These are phyloP conservation scores for Phytophthora sp. DNA, from an alignment of 352 stramenopile genomes.

Conservation along the genomic window DNA sequence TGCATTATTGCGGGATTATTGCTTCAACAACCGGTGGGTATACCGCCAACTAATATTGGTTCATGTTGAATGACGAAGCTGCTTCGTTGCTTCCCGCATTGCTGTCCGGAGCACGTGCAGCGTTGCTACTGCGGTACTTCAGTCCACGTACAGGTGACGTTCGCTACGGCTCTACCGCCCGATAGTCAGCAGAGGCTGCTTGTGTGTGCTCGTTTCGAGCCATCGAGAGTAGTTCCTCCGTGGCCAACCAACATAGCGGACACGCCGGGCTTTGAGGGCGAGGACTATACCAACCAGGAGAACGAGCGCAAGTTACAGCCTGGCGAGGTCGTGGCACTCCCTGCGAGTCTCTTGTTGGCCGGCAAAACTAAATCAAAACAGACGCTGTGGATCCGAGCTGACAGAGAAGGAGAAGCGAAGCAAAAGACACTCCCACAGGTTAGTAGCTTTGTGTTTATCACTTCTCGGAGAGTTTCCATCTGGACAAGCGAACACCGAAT, in stretches of 20 bases:
- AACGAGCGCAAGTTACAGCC: constrained; percentile 28
- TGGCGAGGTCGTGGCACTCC: constrained; percentile 26
- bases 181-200: constrained; percentile 28
- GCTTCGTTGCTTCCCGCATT: constrained; percentile 55
- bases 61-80: constrained; percentile 25
- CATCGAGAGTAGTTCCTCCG: constrained; percentile 21
- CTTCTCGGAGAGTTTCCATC: background rate
- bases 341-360: constrained; percentile 11
- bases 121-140: constrained; percentile 55
- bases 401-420: constrained; percentile 46
- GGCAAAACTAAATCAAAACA: constrained; percentile 18
- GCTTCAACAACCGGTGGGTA: too few species aligned
- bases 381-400: constrained; percentile 43
- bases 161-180: constrained; percentile 13
- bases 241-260: constrained; percentile 13
- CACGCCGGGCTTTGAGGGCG: background rate
- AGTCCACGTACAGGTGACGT: constrained; percentile 43
- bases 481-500: too few species aligned
- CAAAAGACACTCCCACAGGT: constrained; percentile 2
- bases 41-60: too few species aligned
- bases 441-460: background rate
- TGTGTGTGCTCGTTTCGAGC: constrained; percentile 55
- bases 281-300: background rate
- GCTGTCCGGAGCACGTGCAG: constrained; percentile 45
- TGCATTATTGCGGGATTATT: too few species aligned